Evolutionary conservation across 2,329 filamentous ascomycete genomes (phyloP), one percentile per base, ranked within the genome.

Genomic region (Sporothrix euskadiensis): DNA sequence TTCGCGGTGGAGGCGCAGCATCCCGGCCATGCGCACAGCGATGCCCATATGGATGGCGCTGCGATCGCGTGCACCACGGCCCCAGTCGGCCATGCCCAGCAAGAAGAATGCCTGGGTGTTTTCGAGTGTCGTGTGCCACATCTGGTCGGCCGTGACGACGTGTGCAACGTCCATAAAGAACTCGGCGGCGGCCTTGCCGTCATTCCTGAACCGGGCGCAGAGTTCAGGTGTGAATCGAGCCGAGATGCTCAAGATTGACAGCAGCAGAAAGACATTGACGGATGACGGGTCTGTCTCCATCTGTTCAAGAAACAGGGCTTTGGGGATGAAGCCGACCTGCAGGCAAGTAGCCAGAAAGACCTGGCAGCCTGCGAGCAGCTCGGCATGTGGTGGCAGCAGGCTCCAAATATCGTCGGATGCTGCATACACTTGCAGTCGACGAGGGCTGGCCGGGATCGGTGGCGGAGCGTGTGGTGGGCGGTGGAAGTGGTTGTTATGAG

Each of bases 81-180:
- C 86, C 78, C 88, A 87, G 75, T 89, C 87, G 7, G 87, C 86
- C 73, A 89, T 86, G 76, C 86, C 87, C 19, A 89, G 80, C 7
- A 89, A 79, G 75, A 88, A 89, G 74, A 89, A 68, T 0, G 65
- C 65, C 26, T 68, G 65, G 88, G 1, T 84, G 86, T 78, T 89
- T 77, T 89, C 87, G 19, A 89, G 77, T 0, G 83, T 86, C 0
- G 87, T 84, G 71, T 84, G 83, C 61, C 83, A 88, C 39, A 88
- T 79, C 75, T 88, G 85, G 52, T 80, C 80, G 65, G 73, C 76
- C 47, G 79, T 81, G 19, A 78, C 77, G 6, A 77, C 77, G 35
- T 76, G 77, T 8, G 77, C 75, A 2, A 78, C 77, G 69, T 76
- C 75, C 32, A 75, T 77, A 80, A 81, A 82, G 74, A 82, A 82